Conservation (phyloP, 2,329 filamentous ascomycete genomes). For the Pseudopyricularia cyperi region DNA sequence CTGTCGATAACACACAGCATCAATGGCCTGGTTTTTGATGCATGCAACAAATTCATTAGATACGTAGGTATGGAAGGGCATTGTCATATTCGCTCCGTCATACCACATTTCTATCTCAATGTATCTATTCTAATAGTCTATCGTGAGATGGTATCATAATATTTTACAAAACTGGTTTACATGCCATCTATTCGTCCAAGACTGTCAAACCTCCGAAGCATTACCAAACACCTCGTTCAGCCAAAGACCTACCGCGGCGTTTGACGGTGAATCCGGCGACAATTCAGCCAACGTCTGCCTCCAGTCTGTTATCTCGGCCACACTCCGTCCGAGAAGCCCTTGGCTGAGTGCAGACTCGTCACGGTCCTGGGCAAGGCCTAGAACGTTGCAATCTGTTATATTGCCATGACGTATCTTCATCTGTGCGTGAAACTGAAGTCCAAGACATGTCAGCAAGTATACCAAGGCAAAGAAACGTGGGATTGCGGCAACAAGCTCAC, state of each 20-base stretch:
- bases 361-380: conserved; percentile 10
- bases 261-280: not conserved
- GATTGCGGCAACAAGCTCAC: conserved; percentile 19
- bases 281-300: conserved; percentile 6
- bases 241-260: conserved; percentile 11
- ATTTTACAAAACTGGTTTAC: too few species aligned
- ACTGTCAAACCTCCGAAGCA: not conserved
- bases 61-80: too few species aligned
- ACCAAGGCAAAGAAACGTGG: not conserved
- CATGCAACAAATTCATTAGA: too few species aligned
- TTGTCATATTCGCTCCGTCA: too few species aligned
- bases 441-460: not conserved
- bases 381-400: conserved; percentile 15
- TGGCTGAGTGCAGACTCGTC: conserved; percentile 6
- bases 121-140: too few species aligned
- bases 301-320: conserved; percentile 18
- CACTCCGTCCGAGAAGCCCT: conserved; percentile 9
- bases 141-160: too few species aligned
- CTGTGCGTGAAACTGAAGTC: conserved; percentile 15
- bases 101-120: too few species aligned
- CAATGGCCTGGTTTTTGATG: too few species aligned
- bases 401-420: conserved; percentile 26
- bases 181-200: not conserved
- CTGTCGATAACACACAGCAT: not conserved
- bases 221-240: conserved; percentile 17